These are phyloP conservation scores for Cordyceps fumosorosea DNA, from an alignment of 2,329 filamentous ascomycete species.

Conservation along the genomic window DNA sequence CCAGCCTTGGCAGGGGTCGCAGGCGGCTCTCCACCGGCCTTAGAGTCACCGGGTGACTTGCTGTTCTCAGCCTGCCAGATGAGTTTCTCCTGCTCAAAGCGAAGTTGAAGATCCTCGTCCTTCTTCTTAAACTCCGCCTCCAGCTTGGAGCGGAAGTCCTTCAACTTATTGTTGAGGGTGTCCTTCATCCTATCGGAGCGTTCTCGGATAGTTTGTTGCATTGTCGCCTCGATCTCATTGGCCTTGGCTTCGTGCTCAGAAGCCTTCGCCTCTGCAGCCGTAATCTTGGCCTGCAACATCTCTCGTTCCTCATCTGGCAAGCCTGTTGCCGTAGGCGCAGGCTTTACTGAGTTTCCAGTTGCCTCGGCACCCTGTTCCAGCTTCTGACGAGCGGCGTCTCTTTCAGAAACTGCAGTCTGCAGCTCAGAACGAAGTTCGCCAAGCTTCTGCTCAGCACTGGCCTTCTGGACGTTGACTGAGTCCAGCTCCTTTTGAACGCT, in stretches of 20 bases:
- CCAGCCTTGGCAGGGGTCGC: constrained; percentile 30
- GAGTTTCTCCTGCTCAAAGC: constrained; percentile 56
- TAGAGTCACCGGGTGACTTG: constrained; percentile 19
- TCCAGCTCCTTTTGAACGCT: constrained; percentile 56
- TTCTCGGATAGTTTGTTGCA: constrained; percentile 54
- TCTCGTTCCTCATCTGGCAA: constrained; percentile 54
- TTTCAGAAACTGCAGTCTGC: constrained; percentile 52
- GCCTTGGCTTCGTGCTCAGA: constrained; percentile 58
- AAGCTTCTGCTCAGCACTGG: constrained; percentile 58
- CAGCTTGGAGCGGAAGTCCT: constrained; percentile 51
- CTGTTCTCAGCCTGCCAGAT: constrained; percentile 53
- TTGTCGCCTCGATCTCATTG: constrained; percentile 56
- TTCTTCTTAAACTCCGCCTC: constrained; percentile 50
- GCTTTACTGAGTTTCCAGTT: constrained; percentile 16
- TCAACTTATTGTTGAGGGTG: constrained; percentile 61
- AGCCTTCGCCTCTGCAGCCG: constrained; percentile 54
- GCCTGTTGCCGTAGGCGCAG: constrained; percentile 17
- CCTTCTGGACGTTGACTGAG: constrained; percentile 59
- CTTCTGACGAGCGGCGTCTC: constrained; percentile 51
- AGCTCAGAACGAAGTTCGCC: constrained; percentile 51
- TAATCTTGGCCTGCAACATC: constrained; percentile 55
- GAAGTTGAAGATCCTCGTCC: constrained; percentile 45
- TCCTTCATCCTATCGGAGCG: constrained; percentile 65
- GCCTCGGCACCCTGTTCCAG: constrained; percentile 30
- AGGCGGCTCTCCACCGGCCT: constrained; percentile 15